Evolutionary conservation across 108 stramenopile genomes (phyloP), one percentile per base, ranked within the genome.

Genomic region (Nitzschia palea): DNA sequence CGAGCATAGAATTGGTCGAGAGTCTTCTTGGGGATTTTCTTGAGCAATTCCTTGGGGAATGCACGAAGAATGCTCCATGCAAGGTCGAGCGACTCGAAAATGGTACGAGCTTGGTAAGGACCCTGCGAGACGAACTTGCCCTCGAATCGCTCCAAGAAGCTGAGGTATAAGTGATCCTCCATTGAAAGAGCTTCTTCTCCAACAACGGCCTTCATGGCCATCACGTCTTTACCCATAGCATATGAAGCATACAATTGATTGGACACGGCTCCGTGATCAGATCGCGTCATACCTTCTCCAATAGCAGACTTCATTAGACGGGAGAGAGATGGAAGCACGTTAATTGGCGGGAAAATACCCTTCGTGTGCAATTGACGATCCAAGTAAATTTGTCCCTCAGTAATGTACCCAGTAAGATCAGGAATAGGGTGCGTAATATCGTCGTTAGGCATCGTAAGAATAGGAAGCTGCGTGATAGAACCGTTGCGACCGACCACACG

Each of bases 371-470:
- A 80, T 78, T 97, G 95, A 80, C 98, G 91, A 77, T 98, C 98
- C 53, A 98, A 80, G 82, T 97, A 97, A 68, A 98, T 98, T 83
- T 98, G 99, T 57, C 98, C 99, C 85, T 99, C 99, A 22, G 99
- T 99, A 81, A 99, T 99, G 87, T 99, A 99, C 59, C 99, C 99
- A 51, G 99, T 99, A 74, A 99, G 88, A 76, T 95, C 98, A 58
- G 99, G 99, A 87, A 99, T 99, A 59, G 99, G 99, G 82, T 99
- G 99, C 45, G 99, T 99, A 89, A 99, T 99, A 86, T 99, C 99
- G 81, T 97, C 99, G 96, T 99, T 99, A 65, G 99, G 99, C 99
- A 99, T 99, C 62, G 99, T 98, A 76, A 99, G 83, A 79, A 99
- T 98, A 48, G 99, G 99, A 58, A 99, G 86, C 93, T 99, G 99